Conservation (phyloP, 1,139 yeast genomes). For the Arxiozyma slooffiae region DNA sequence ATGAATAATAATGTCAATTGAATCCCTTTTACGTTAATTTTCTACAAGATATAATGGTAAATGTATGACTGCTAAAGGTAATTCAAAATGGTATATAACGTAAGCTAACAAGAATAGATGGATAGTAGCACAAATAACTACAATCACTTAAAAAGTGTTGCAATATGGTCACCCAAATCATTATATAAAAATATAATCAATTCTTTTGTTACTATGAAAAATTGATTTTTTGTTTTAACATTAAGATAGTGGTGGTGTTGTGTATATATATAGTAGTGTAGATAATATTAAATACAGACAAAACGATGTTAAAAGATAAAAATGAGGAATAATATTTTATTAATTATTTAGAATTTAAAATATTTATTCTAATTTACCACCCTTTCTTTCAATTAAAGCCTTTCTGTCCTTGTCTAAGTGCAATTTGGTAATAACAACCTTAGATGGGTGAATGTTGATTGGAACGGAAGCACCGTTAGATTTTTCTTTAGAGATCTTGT, state of each 20-base stretch:
- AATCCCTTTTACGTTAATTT: neutral
- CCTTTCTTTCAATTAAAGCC: slow-evolving; percentile 90
- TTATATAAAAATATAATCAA: no score
- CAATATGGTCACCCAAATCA: neutral
- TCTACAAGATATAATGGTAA: neutral
- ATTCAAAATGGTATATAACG: neutral
- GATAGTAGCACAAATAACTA: neutral
- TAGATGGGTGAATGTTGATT: slow-evolving; percentile 95
- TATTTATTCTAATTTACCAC: slow-evolving; percentile 66
- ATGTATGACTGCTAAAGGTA: neutral
- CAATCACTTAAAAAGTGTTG: no score
- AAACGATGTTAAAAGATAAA: neutral
- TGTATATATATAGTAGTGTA: neutral
- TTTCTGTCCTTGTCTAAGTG: slow-evolving; percentile 98
- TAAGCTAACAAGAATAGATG: neutral
- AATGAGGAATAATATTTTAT: neutral
- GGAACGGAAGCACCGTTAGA: slow-evolving; percentile 98
- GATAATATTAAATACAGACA: neutral
- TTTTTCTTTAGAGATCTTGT: slow-evolving; percentile 96
- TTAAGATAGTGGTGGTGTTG: neutral
- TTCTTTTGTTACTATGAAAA: neutral
- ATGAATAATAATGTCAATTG: neutral
- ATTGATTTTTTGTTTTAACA: neutral
- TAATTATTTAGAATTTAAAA: slow-evolving; percentile 10
- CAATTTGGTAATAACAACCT: slow-evolving; percentile 97